Evolutionary conservation across 805 yeast species (phyloP), one percentile per base, ranked within the genome.

Genomic region (Yamadazyma sp.): DNA sequence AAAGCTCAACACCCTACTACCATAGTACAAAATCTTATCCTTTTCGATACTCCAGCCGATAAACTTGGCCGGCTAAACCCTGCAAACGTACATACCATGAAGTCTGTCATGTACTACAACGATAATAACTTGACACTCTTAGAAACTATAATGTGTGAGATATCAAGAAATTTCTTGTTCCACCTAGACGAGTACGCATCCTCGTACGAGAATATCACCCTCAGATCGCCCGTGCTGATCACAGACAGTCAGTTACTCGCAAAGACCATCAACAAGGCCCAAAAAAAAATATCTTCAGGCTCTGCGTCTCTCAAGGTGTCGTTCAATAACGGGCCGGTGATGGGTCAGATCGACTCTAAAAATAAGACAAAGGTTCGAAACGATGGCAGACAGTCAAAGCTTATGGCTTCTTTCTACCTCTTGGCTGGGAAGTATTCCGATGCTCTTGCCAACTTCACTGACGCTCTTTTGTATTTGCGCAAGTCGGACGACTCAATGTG

Each of bases 341-440:
- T 34, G 6, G 38, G 36, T 16, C 35, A 47, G 3, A 28, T 49
- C 5, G 70, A 63, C 20, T 41, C 49, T 24, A 60, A 61, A 36
- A 45, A 66, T 42, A 50, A 73, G 57, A 32, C 67, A 41, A 61
- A 52, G 53, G 51, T 61, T 38, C 67, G 77, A 52, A 75, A 77
- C 53, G 69, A 73, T 42, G 93, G 96, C 2, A 70, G 99, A 35
- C 84, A 84, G 48, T 55, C 75, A 17, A 91, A 91, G 50, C 70
- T 84, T 24, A 62, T 81, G 50, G 98, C 88, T 0, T 82, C 82
- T 48, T 77, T 91, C 47, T 81, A 78, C 51, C 64, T 93, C 10
- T 60, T 93, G 32, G 83, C 96, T 1, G 99, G 99, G 1, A 77
- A 84, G 37, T 71, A 83, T 30, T 55, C 70, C 11, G 85, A 80